Evolutionary conservation across 345 rosid genomes (phyloP).

Genomic region (Hirschfeldia incana): DNA sequence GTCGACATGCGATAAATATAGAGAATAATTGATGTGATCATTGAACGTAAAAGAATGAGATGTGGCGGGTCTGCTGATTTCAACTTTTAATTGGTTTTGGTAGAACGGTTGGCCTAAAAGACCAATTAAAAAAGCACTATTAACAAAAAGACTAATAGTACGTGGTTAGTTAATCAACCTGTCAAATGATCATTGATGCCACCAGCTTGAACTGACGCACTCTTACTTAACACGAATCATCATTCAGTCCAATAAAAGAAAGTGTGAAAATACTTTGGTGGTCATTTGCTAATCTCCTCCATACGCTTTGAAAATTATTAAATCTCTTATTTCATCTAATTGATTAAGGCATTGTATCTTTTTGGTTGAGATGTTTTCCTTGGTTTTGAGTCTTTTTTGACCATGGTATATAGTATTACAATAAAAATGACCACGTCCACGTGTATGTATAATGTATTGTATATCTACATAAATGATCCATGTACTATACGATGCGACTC

Average conservation of each 20-base stretch:
- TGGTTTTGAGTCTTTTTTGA: conserved; percentile 5
- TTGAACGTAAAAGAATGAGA: neutral
- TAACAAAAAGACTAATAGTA: neutral
- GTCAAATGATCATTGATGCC: conserved; percentile 1
- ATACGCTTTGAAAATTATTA: no score
- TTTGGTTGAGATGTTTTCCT: neutral
- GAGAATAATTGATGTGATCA: neutral
- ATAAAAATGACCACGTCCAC: conserved; percentile 11
- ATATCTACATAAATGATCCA: neutral
- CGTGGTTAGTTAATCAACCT: conserved; percentile 24
- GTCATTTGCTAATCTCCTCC: neutral
- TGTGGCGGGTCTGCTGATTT: neutral
- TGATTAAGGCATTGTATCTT: no score
- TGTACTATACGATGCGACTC: conserved; percentile 5
- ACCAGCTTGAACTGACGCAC: neutral
- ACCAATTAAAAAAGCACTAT: neutral
- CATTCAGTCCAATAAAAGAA: neutral
- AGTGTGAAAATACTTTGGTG: neutral
- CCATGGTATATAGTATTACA: neutral
- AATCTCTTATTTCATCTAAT: neutral
- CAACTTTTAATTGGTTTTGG: conserved; percentile 16
- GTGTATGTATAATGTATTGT: conserved; percentile 2
- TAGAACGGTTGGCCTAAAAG: conserved; percentile 18
- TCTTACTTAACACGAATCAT: neutral
- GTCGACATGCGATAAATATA: neutral